Percentiles rank a stretch among this genome's conserved stretches.
These are phyloP conservation scores for Cryomyces minteri DNA, from an alignment of 495 filamentous ascomycete genomes.

Conservation along the genomic window DNA sequence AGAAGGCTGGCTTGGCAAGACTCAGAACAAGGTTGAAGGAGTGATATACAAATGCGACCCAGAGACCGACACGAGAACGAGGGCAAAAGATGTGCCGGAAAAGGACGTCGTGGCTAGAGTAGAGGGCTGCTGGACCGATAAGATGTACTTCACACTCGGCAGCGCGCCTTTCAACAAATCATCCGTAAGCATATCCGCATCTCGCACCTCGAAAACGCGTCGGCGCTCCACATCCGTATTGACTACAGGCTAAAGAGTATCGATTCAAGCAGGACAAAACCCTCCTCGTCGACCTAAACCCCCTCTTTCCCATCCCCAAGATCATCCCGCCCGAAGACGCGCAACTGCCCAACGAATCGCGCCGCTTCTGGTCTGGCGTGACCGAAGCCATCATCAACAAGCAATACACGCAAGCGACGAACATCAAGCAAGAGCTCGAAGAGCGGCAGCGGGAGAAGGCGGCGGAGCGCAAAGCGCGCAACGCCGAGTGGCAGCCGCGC, in stretches of 20 bases:
- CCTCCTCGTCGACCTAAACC: constrained; percentile 69
- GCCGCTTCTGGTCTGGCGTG: constrained; percentile 72
- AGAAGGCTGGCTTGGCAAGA: constrained; percentile 83
- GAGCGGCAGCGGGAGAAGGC: constrained; percentile 75
- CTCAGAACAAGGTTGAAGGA: constrained; percentile 81
- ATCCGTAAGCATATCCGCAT: constrained; percentile 17
- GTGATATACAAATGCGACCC: constrained; percentile 81
- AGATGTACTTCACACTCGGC: constrained; percentile 41
- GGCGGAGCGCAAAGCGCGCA: constrained; percentile 47
- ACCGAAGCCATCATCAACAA: constrained; percentile 74
- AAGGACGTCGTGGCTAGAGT: constrained; percentile 69
- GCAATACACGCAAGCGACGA: constrained; percentile 69
- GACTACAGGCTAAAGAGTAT: constrained; percentile 18
- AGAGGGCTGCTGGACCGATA: constrained; percentile 64
- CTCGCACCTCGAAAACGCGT: not conserved
- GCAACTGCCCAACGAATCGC: constrained; percentile 80
- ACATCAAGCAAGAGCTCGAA: constrained; percentile 77
- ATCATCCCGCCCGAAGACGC: constrained; percentile 50
- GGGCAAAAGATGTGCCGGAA: constrained; percentile 69
- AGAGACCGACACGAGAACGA: constrained; percentile 52
- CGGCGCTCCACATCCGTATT: not conserved
- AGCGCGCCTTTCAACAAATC: constrained; percentile 25
- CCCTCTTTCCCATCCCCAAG: constrained; percentile 61
- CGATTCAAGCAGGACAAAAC: constrained; percentile 34
- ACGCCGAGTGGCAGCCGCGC: constrained; percentile 61